phyloP scores from a whole-genome alignment of 2,329 filamentous ascomycete species.

The Botryosphaeria dothidea region DNA sequence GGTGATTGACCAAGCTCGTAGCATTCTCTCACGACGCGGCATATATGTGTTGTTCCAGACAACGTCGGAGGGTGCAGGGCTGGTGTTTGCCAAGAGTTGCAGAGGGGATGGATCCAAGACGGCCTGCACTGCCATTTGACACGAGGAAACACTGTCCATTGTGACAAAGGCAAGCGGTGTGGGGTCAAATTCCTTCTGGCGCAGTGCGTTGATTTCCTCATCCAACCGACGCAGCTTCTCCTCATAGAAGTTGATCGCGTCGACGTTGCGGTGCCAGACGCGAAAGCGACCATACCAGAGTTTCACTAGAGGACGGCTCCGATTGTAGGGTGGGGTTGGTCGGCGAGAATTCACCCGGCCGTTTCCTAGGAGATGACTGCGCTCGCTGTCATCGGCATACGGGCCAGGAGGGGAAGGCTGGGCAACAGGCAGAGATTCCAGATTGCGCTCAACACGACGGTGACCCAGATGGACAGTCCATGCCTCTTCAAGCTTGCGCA shows the following conservation, averaged over 20 bases:
- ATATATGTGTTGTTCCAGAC: slow-evolving; percentile 94
- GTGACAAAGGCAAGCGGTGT: slow-evolving; percentile 92
- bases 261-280: slow-evolving; percentile 70
- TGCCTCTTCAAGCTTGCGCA: slow-evolving; percentile 77
- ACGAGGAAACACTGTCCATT: slow-evolving; percentile 90
- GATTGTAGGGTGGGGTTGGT: slow-evolving; percentile 38
- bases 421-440: slow-evolving; percentile 52
- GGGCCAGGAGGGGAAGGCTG: slow-evolving; percentile 45
- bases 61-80: slow-evolving; percentile 88
- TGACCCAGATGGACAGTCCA: slow-evolving; percentile 78
- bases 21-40: slow-evolving; percentile 69
- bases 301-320: slow-evolving; percentile 65
- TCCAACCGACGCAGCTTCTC: slow-evolving; percentile 80
- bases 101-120: slow-evolving; percentile 88
- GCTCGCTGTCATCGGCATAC: slow-evolving; percentile 51
- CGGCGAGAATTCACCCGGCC: background rate
- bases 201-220: slow-evolving; percentile 67
- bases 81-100: slow-evolving; percentile 79
- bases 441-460: slow-evolving; percentile 49
- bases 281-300: slow-evolving; percentile 79
- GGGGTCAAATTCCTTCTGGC: slow-evolving; percentile 73
- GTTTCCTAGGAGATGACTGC: slow-evolving; percentile 58
- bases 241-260: slow-evolving; percentile 93
- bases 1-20: slow-evolving; percentile 82
- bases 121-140: slow-evolving; percentile 94